phyloP scores from a whole-genome alignment of 2,329 filamentous ascomycete species.

The Fusarium sp. region DNA sequence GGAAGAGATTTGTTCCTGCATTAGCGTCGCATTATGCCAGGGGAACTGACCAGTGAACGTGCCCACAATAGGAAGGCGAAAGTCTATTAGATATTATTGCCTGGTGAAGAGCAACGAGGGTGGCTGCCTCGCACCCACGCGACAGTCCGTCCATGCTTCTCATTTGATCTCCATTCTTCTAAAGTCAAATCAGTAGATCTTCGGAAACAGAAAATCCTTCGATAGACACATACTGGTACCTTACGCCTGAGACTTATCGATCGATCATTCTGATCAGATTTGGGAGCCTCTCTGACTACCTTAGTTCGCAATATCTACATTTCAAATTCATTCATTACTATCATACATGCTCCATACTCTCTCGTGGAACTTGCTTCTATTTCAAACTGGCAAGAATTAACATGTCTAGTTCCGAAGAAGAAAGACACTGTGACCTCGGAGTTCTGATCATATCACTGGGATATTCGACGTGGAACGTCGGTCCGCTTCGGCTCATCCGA shows the following conservation, averaged over 20 bases:
- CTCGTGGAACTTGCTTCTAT: neutral
- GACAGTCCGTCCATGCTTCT: slow-evolving; percentile 6
- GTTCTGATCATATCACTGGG: neutral
- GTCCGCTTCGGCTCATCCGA: slow-evolving; percentile 13
- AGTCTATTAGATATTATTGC: slow-evolving; percentile 1
- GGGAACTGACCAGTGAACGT: slow-evolving; percentile 14
- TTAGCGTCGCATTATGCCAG: slow-evolving; percentile 36
- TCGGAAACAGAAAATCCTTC: neutral
- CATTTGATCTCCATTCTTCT: slow-evolving; percentile 2
- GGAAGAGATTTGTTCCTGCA: slow-evolving; percentile 41
- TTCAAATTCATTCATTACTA: neutral
- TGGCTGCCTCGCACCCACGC: slow-evolving; percentile 13
- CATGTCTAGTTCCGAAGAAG: neutral
- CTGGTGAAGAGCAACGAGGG: neutral
- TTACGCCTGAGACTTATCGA: neutral
- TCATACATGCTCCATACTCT: neutral
- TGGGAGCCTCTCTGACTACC: neutral
- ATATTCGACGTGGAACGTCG: slow-evolving; percentile 10
- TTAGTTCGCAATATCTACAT: neutral
- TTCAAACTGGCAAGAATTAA: neutral
- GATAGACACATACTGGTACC: neutral
- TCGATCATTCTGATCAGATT: slow-evolving; percentile 1
- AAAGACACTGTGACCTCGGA: neutral
- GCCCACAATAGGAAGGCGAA: slow-evolving; percentile 14
- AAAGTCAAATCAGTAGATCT: neutral